Conservation (phyloP, 1,284 basidiomycete species). For the Wolfiporia cocos region DNA sequence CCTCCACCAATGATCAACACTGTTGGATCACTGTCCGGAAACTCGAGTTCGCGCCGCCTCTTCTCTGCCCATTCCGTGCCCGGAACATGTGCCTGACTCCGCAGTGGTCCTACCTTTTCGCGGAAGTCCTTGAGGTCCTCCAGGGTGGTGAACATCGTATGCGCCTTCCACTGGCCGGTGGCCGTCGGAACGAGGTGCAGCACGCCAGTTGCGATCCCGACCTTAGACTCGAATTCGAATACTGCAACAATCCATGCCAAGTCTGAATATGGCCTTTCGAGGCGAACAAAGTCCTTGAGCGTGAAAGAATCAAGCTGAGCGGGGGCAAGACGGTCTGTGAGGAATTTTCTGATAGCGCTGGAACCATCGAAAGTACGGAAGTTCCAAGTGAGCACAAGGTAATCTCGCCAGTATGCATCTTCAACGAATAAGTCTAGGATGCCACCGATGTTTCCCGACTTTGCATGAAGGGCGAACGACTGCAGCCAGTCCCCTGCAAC, state of each 20-base stretch:
- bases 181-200: constrained; percentile 43
- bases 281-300: constrained; percentile 21
- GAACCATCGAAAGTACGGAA: constrained; percentile 48
- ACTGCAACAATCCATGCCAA: constrained; percentile 46
- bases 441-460: constrained; percentile 27
- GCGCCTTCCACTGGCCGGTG: constrained; percentile 43
- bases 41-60: constrained; percentile 29
- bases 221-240: constrained; percentile 46
- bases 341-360: constrained; percentile 34
- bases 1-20: constrained; percentile 56
- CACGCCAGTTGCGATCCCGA: constrained; percentile 41
- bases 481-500: constrained; percentile 39
- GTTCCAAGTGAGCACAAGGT: constrained; percentile 53
- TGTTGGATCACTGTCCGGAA: constrained; percentile 27
- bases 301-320: constrained; percentile 32
- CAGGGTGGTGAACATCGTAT: constrained; percentile 47
- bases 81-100: constrained; percentile 27
- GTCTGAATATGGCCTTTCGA: constrained; percentile 43
- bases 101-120: constrained; percentile 28
- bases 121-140: constrained; percentile 44
- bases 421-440: constrained; percentile 32
- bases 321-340: constrained; percentile 33
- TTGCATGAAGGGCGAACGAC: constrained; percentile 31
- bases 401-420: constrained; percentile 48
- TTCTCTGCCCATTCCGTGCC: constrained; percentile 26